A percentile compares a stretch with the other conserved stretches of the same genome.
Evolutionary conservation across 2,329 filamentous ascomycete species (phyloP).

Genomic region (Epichloe uncinata): DNA sequence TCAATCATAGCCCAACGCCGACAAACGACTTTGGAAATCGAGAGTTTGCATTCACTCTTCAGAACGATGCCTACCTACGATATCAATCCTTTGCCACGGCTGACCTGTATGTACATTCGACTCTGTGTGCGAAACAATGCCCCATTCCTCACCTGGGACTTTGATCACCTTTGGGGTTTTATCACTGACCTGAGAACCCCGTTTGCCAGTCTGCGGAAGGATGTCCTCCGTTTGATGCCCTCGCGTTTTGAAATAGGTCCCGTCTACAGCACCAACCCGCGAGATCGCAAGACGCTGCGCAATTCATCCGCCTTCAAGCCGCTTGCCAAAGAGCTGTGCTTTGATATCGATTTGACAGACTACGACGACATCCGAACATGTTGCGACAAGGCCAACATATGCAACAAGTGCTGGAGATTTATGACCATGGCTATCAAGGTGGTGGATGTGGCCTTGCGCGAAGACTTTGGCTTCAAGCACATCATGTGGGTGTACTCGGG

Average conservation of each 20-base stretch:
- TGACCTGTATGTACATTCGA: constrained; percentile 30
- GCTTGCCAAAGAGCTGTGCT: constrained; percentile 85
- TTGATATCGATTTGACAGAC: constrained; percentile 98
- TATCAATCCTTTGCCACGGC: constrained; percentile 59
- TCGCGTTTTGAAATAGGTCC: constrained; percentile 96
- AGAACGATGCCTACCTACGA: constrained; percentile 80
- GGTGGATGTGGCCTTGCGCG: constrained; percentile 69
- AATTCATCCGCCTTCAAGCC: constrained; percentile 76
- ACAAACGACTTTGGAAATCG: constrained; percentile 82
- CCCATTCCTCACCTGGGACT: not conserved
- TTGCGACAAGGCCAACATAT: constrained; percentile 88
- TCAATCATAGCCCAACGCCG: constrained; percentile 82
- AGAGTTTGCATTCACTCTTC: constrained; percentile 93
- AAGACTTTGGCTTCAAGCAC: constrained; percentile 94
- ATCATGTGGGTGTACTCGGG: constrained; percentile 99
- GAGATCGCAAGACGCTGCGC: constrained; percentile 77
- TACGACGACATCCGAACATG: constrained; percentile 96
- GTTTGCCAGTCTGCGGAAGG: constrained; percentile 60
- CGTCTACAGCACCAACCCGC: constrained; percentile 88
- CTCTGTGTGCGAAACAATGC: not conserved
- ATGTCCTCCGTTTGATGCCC: constrained; percentile 76
- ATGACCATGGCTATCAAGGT: constrained; percentile 97
- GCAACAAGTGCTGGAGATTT: constrained; percentile 88
- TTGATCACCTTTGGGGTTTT: not conserved
- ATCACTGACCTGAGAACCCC: constrained; percentile 5